Conservation (phyloP, 257 asterid species). For the Linderniella brevidens region DNA sequence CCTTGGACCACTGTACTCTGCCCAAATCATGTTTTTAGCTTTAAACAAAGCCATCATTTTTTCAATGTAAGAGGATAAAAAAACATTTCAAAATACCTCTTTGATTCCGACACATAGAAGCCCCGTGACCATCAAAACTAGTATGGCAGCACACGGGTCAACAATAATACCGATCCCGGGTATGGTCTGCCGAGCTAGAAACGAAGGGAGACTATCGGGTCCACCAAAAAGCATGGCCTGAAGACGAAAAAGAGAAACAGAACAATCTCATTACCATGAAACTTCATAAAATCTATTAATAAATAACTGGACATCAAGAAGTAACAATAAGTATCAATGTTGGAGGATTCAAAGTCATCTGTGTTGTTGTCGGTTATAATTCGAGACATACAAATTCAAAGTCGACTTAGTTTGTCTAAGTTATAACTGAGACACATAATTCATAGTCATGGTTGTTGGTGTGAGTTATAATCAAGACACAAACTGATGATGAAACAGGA, state of each 20-base stretch:
- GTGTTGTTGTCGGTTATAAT: no score
- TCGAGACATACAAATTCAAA: no score
- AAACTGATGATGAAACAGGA: neutral
- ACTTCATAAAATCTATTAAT: neutral
- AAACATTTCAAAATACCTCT: conserved; percentile 35
- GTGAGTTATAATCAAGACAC: no score
- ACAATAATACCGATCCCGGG: conserved; percentile 63
- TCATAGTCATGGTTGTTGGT: no score
- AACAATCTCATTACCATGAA: neutral
- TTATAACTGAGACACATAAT: no score
- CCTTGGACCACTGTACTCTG: conserved; percentile 1
- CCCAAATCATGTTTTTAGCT: neutral
- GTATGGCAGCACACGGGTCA: conserved; percentile 84
- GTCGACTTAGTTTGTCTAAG: no score
- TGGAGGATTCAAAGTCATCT: conserved; percentile 2
- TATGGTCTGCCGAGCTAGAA: conserved; percentile 75
- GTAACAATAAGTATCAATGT: neutral
- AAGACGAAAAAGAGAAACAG: neutral
- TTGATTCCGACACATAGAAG: conserved; percentile 82
- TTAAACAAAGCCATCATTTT: neutral
- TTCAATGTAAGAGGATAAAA: no score
- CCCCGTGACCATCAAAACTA: conserved; percentile 67
- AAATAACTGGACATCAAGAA: neutral
- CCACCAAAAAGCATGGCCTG: conserved; percentile 95
- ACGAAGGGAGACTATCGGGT: conserved; percentile 56